Evolutionary conservation across 2,329 filamentous ascomycete species (phyloP).

Genomic region (Verticillium tricorpus): DNA sequence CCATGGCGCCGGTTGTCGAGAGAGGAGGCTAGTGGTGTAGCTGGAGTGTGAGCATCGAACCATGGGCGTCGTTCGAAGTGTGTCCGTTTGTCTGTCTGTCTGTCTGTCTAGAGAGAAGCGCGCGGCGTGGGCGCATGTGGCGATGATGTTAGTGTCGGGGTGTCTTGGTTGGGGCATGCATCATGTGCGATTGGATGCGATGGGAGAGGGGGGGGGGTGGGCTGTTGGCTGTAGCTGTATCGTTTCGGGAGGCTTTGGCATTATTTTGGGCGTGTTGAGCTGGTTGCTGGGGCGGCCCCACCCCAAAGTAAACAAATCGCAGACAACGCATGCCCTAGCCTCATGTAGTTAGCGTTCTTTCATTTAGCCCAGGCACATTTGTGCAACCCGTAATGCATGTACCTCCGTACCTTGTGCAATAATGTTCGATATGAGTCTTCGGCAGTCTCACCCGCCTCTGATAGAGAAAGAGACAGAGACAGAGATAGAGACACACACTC

Average conservation of each 20-base stretch:
- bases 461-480: no score
- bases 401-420: not conserved
- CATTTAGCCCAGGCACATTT: not conserved
- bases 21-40: not conserved
- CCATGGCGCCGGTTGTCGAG: slow-evolving; percentile 32
- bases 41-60: not conserved
- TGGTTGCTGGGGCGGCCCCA: slow-evolving; percentile 14
- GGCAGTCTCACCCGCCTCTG: not conserved
- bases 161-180: not conserved
- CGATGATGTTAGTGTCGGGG: not conserved
- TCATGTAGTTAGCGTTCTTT: not conserved
- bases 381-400: no score
- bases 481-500: not conserved
- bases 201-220: no score
- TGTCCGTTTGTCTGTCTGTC: no score
- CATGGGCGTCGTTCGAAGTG: not conserved
- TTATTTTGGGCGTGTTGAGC: slow-evolving; percentile 7
- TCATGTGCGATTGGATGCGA: not conserved
- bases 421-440: not conserved
- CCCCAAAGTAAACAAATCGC: slow-evolving; percentile 14
- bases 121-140: not conserved
- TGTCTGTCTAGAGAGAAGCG: not conserved
- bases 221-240: not conserved
- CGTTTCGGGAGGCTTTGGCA: no score
- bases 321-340: not conserved